Evolutionary conservation across 177 flowering plant species (phyloP).

Genomic region (Tripterygium wilfordii): DNA sequence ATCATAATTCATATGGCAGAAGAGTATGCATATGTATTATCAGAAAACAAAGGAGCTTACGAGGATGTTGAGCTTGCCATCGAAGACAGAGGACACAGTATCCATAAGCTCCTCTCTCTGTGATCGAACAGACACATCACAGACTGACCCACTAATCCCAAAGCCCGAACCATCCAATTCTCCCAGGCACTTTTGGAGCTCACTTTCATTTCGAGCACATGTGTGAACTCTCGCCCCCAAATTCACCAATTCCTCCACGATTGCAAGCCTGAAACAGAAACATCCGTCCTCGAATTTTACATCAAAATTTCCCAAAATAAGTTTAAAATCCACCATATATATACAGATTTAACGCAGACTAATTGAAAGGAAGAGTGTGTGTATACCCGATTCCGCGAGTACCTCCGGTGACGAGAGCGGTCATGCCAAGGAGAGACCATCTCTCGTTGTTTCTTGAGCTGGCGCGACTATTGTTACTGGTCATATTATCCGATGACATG

Average conservation of each 20-base stretch:
- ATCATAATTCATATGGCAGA: too few species aligned
- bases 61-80: constrained; percentile 56
- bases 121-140: constrained; percentile 32
- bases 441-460: constrained; percentile 9
- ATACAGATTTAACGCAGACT: too few species aligned
- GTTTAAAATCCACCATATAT: too few species aligned
- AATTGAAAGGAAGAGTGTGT: too few species aligned
- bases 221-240: constrained; percentile 46
- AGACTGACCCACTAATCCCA: constrained; percentile 40
- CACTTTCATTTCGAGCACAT: constrained; percentile 30
- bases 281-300: constrained; percentile 1
- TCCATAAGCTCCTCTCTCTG: constrained; percentile 33
- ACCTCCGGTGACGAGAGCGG: constrained; percentile 67
- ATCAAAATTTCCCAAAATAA: not conserved
- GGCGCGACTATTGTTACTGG: not conserved
- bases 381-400: constrained; percentile 59
- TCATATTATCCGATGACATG: too few species aligned
- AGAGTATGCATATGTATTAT: too few species aligned
- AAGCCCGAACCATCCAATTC: constrained; percentile 32
- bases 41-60: constrained; percentile 15
- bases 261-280: constrained; percentile 28
- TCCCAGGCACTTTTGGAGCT: constrained; percentile 29
- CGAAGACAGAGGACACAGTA: constrained; percentile 28
- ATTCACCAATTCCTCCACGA: constrained; percentile 42
- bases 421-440: constrained; percentile 56